A percentile compares a stretch with the other conserved stretches of the same genome.
Conservation (phyloP, 768 basidiomycete genomes). For the Suillus cothurnatus region DNA sequence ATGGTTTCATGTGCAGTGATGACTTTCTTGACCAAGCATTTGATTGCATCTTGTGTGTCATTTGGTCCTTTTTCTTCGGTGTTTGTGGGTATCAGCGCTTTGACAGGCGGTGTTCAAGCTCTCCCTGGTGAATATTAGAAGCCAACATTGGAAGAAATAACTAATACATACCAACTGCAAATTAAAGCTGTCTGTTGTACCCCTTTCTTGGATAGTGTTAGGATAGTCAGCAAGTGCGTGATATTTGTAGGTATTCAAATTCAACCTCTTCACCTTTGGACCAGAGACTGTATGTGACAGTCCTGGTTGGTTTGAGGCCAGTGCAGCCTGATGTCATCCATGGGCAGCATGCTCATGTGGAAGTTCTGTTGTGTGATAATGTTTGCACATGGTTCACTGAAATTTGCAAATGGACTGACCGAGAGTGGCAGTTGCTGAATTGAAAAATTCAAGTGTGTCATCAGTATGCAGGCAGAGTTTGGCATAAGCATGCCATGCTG, state of each 20-base stretch:
- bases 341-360: constrained; percentile 30
- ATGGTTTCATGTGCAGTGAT: too few species aligned
- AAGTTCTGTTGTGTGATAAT: constrained; percentile 32
- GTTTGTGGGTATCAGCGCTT: too few species aligned
- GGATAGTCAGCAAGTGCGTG: constrained; percentile 18
- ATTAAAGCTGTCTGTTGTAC: constrained; percentile 40
- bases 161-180: constrained; percentile 28
- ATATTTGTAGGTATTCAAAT: constrained; percentile 16
- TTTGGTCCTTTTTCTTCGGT: too few species aligned
- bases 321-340: constrained; percentile 14
- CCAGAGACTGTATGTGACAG: too few species aligned
- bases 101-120: too few species aligned
- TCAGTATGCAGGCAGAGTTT: constrained; percentile 37
- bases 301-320: too few species aligned
- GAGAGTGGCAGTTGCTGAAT: constrained; percentile 18
- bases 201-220: constrained; percentile 17
- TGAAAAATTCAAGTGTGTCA: constrained; percentile 23
- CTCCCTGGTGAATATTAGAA: too few species aligned
- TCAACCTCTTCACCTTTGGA: constrained; percentile 14
- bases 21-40: too few species aligned
- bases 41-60: too few species aligned
- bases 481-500: constrained; percentile 37
- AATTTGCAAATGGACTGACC: constrained; percentile 24
- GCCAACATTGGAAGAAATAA: too few species aligned
- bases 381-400: constrained; percentile 17